These are phyloP conservation scores for Pichia nanzhaoensis DNA, from an alignment of 805 yeast genomes.

Conservation along the genomic window DNA sequence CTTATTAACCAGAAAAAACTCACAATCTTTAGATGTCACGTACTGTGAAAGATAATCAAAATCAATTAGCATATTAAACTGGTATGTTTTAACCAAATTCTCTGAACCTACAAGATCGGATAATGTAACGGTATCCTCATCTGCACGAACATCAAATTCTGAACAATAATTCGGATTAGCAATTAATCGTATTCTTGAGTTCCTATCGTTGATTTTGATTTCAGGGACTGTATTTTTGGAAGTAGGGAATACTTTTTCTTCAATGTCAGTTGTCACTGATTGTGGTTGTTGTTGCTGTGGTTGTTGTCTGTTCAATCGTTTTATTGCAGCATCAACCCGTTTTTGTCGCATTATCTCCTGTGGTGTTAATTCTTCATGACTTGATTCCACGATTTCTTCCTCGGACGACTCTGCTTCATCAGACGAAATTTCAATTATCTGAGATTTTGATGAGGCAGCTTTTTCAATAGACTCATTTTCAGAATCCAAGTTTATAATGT, in stretches of 20 bases:
- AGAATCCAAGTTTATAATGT: conserved; percentile 13
- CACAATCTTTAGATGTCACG: conserved; percentile 18
- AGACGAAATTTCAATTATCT: neutral
- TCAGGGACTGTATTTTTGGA: neutral
- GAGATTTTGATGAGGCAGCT: neutral
- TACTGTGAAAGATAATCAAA: conserved; percentile 21
- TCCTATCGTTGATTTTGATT: neutral
- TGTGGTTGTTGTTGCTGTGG: no score
- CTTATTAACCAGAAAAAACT: conserved; percentile 27
- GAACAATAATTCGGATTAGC: conserved; percentile 20
- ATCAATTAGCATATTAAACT: conserved; percentile 30
- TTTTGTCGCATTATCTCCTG: conserved; percentile 15
- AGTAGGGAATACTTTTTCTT: neutral
- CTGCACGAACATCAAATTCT: conserved; percentile 16
- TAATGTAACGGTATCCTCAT: conserved; percentile 25
- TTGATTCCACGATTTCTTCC: neutral
- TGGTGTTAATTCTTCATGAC: conserved; percentile 2
- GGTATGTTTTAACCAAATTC: conserved; percentile 22
- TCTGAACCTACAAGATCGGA: conserved; percentile 24
- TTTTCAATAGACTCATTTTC: neutral
- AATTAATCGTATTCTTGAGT: conserved; percentile 26
- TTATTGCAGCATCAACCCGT: conserved; percentile 22
- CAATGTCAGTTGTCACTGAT: no score
- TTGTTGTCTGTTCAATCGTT: conserved; percentile 11
- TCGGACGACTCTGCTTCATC: neutral